Base-by-base conservation (phyloP, 768 basidiomycete species). In the Collybiopsis confluens region DNA sequence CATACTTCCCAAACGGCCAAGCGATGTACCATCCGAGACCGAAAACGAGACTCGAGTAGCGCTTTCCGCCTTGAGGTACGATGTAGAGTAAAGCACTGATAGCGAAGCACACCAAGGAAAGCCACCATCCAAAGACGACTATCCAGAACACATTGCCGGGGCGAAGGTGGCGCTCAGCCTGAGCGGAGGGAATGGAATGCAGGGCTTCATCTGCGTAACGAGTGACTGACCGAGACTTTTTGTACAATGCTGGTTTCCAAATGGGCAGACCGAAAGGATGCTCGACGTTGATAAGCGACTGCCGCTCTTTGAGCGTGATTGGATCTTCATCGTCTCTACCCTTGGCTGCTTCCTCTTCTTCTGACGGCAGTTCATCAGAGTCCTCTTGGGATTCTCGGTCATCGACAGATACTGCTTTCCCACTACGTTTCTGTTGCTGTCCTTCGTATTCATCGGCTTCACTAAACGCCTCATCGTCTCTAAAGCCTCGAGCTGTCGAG, bases 1-100 rank as follows among this genome's bases (percentile, higher is more conserved):
- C 92, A 65, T 98, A 99, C 69, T 98, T 98, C 18, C 97, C 95
- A 65, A 99, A 99, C 2, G 97, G 97, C 97, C 97, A 98, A 20
- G 83, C 82, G 50, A 98, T 80, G 67, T 99, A 99, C 90, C 94
- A 97, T 5, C 93, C 94, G 23, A 99, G 72, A 13, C 97, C 97
- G 62, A 84, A 92, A 4, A 98, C 74, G 27, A 98, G 77, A n/a
- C 80, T 81, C 2, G 91, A 82, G 66, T 96, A 98, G 45, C 82
- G 85, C 59, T 76, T 77, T 40, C 93, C 93, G 11, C 97, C 96
- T 43, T 79, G 78, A 0, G 95, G 90, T 5, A 92, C 72, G 40
- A 88, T 49, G 63, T 79, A 85, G 26, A 99, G 75, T 16, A 95
- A 26, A 40, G 72, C 76, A 6, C 92, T 84, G 40, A 92, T 64